Evolutionary conservation across 2,329 filamentous ascomycete species (phyloP).

Genomic region (Fusarium continuum): DNA sequence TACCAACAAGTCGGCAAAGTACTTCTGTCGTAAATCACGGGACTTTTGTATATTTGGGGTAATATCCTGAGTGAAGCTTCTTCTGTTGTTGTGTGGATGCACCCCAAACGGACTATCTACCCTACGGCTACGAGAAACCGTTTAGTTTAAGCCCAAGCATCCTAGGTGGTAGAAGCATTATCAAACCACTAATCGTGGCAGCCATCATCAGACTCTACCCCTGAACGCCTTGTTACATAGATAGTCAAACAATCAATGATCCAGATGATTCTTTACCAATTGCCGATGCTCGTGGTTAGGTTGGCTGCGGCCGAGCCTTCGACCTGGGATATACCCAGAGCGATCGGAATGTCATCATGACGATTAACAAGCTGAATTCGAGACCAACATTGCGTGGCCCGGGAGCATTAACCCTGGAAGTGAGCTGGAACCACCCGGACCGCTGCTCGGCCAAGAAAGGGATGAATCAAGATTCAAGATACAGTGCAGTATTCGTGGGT

Average conservation of each 20-base stretch:
- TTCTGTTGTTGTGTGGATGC: not conserved
- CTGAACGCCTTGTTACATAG: constrained; percentile 5
- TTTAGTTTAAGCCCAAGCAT: not conserved
- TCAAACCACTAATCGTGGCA: not conserved
- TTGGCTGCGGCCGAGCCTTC: constrained; percentile 7
- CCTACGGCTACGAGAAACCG: constrained; percentile 11
- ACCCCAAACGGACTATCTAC: not conserved
- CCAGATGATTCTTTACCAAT: not conserved
- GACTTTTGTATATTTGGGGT: not conserved
- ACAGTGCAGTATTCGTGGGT: constrained; percentile 1
- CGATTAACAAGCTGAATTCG: constrained; percentile 3
- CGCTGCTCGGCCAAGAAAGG: constrained; percentile 5
- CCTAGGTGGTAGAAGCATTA: not conserved
- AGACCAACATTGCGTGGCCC: not conserved
- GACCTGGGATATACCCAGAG: constrained; percentile 5
- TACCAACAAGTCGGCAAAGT: constrained; percentile 16
- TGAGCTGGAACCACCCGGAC: not conserved
- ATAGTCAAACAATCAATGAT: not conserved
- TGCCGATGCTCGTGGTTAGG: constrained; percentile 5
- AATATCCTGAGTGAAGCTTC: not conserved
- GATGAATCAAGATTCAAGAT: not conserved
- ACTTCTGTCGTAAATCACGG: constrained; percentile 22
- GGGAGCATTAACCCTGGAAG: not conserved
- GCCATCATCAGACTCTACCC: not conserved
- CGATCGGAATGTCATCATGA: constrained; percentile 37